phyloP scores from a whole-genome alignment of 768 basidiomycete genomes.

The Jaapia argillacea region DNA sequence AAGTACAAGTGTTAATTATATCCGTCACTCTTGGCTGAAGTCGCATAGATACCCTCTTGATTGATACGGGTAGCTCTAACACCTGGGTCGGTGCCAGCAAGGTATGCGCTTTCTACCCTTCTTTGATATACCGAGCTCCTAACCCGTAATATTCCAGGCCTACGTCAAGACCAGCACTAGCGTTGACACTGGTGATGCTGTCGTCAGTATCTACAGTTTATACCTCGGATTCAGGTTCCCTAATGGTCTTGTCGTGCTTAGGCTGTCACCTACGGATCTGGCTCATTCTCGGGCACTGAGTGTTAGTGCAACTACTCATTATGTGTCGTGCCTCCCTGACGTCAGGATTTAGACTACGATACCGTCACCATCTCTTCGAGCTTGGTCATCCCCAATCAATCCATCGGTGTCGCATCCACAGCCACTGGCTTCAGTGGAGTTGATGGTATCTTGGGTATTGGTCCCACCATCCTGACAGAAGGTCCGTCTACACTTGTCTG shows the following conservation, averaged over 20 bases:
- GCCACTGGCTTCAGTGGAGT: slow-evolving; percentile 33
- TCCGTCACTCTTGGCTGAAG: no score
- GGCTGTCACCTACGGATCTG: slow-evolving; percentile 47
- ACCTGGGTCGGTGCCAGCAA: slow-evolving; percentile 16
- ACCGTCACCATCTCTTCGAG: slow-evolving; percentile 29
- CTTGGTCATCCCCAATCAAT: slow-evolving; percentile 36
- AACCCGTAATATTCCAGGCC: slow-evolving; percentile 10
- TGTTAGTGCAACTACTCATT: slow-evolving; percentile 20
- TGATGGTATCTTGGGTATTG: slow-evolving; percentile 49
- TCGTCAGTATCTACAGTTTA: slow-evolving; percentile 7
- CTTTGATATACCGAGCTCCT: slow-evolving; percentile 11
- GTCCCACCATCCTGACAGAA: slow-evolving; percentile 38
- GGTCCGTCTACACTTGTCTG: slow-evolving; percentile 9
- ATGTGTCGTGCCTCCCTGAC: background rate
- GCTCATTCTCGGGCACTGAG: slow-evolving; percentile 42
- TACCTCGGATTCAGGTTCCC: background rate
- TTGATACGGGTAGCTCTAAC: slow-evolving; percentile 15
- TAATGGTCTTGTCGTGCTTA: slow-evolving; percentile 12
- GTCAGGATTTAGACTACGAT: slow-evolving; percentile 28
- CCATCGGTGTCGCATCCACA: slow-evolving; percentile 34
- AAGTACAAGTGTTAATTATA: background rate
- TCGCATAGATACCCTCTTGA: background rate
- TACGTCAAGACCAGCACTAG: slow-evolving; percentile 11
- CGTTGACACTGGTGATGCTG: slow-evolving; percentile 9
- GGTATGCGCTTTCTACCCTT: background rate